Evolutionary conservation across 257 asterid species (phyloP).

Genomic region (Striga asiatica): DNA sequence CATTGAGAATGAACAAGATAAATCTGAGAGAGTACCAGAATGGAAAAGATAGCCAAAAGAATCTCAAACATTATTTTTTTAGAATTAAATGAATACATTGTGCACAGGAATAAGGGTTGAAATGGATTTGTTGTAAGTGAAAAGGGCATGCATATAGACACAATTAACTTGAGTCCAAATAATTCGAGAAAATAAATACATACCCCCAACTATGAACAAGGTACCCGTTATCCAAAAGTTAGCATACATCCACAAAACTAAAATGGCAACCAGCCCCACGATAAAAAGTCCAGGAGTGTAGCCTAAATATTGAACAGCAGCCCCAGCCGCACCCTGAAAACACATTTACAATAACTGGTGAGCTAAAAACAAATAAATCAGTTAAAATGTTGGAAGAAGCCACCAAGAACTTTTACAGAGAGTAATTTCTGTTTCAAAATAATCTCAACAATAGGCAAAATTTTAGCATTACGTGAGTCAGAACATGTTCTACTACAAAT

Average conservation of each 20-base stretch:
- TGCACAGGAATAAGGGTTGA: not conserved
- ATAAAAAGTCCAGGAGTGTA: slow-evolving; percentile 94
- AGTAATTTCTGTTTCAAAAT: slow-evolving; percentile 2
- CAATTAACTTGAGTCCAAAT: slow-evolving; percentile 1
- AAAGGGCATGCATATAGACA: slow-evolving; percentile 2
- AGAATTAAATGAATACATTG: not conserved
- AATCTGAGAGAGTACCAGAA: not conserved
- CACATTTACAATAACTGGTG: slow-evolving; percentile 20
- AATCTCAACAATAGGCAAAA: slow-evolving; percentile 9
- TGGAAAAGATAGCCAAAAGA: no score
- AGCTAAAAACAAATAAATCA: not conserved
- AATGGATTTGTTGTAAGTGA: not conserved
- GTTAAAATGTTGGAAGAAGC: slow-evolving; percentile 2
- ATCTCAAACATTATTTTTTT: not conserved
- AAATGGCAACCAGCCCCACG: slow-evolving; percentile 84
- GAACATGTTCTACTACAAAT: not conserved
- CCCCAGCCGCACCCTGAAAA: slow-evolving; percentile 90
- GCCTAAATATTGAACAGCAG: slow-evolving; percentile 91
- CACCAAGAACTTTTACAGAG: slow-evolving; percentile 11
- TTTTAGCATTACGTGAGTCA: not conserved
- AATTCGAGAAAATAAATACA: slow-evolving; percentile 21
- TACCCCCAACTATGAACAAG: slow-evolving; percentile 96
- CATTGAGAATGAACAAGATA: not conserved
- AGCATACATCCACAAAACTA: slow-evolving; percentile 94
- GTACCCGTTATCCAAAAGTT: slow-evolving; percentile 96